These are phyloP conservation scores for Blastomyces silverae DNA, from an alignment of 2,329 filamentous ascomycete genomes.

Conservation along the genomic window DNA sequence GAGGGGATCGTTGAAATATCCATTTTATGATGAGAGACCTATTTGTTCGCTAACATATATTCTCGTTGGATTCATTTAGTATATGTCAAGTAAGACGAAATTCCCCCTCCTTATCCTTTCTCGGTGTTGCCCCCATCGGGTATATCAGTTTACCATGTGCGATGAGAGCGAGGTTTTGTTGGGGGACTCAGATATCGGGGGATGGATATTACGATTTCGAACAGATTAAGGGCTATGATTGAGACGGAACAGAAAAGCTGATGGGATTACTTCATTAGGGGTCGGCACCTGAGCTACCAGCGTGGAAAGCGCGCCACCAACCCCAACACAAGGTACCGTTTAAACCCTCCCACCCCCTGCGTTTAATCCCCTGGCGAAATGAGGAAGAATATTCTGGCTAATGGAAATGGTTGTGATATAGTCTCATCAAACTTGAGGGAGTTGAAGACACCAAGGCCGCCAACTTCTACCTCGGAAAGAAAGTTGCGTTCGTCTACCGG, in stretches of 20 bases:
- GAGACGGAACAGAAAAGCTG: constrained; percentile 20
- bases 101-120: constrained; percentile 19
- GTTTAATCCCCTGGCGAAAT: neutral
- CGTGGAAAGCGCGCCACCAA: constrained; percentile 87
- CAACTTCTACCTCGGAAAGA: constrained; percentile 98
- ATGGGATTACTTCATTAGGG: constrained; percentile 51
- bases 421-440: constrained; percentile 97
- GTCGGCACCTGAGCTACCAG: constrained; percentile 97
- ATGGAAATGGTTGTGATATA: constrained; percentile 29
- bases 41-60: constrained; percentile 17
- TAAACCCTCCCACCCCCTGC: too few relatives aligned
- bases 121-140: neutral
- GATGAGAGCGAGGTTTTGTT: neutral
- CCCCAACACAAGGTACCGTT: constrained; percentile 62
- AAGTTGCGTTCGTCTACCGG: constrained; percentile 97
- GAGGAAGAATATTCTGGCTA: constrained; percentile 15
- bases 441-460: constrained; percentile 85
- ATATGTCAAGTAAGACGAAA: constrained; percentile 78
- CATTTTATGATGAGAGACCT: constrained; percentile 5
- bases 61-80: constrained; percentile 46
- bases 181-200: neutral
- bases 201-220: neutral
- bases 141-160: neutral
- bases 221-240: neutral
- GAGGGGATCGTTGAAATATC: constrained; percentile 8